Percentiles rank a stretch among this genome's conserved stretches.
Conservation (phyloP, 192 early-diverging fungal species). For the Entophlyctis luteolus region DNA sequence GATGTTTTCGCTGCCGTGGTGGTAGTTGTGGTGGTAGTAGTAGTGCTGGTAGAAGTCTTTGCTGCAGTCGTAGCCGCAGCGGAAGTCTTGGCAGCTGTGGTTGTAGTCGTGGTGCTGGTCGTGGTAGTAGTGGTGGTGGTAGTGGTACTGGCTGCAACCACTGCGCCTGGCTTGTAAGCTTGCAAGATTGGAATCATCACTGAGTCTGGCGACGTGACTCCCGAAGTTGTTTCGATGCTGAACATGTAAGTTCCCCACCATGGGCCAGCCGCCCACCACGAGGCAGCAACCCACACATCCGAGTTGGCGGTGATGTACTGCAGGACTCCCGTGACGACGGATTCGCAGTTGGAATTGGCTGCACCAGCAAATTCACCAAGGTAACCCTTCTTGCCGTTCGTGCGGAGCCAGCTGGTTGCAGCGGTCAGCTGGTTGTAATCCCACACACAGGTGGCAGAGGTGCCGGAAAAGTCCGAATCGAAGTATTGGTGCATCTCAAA, state of each 20-base stretch:
- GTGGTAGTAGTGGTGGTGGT: background rate
- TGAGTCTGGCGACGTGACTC: background rate
- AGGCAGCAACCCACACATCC: conserved; percentile 9
- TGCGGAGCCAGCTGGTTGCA: conserved; percentile 24
- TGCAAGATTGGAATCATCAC: background rate
- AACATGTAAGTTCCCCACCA: conserved; percentile 4
- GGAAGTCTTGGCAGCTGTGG: background rate
- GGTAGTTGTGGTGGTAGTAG: background rate
- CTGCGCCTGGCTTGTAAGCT: background rate
- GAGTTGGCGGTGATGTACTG: conserved; percentile 13
- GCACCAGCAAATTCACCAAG: conserved; percentile 28
- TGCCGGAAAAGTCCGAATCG: conserved; percentile 11
- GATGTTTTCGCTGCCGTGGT: background rate
- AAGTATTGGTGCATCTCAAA: conserved; percentile 37
- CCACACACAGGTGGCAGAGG: conserved; percentile 10
- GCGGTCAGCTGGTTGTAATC: conserved; percentile 9
- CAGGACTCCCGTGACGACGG: conserved; percentile 3
- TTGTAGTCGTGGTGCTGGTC: background rate
- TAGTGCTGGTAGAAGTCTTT: background rate
- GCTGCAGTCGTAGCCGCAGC: background rate
- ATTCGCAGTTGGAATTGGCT: conserved; percentile 9
- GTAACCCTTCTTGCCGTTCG: conserved; percentile 24
- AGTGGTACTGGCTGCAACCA: background rate
- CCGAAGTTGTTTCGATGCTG: background rate
- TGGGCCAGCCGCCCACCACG: conserved; percentile 31